Evolutionary conservation across 441 rosid species (phyloP).

Genomic region (Euphorbia corollata): DNA sequence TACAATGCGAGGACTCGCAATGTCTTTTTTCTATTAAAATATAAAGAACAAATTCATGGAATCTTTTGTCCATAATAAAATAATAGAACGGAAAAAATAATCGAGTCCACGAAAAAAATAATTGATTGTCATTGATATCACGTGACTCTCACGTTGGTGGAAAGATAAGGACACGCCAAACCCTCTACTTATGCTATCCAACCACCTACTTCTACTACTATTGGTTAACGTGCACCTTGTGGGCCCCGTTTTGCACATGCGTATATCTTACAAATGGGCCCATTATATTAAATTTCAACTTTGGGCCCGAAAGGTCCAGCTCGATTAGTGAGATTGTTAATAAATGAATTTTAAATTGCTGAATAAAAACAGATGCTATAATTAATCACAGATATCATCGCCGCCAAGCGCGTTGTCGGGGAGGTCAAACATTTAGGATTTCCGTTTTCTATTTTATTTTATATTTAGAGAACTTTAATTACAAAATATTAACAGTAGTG

Average conservation of each 20-base stretch:
- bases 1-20: no score
- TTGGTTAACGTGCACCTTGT: conserved; percentile 12
- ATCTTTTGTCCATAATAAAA: background rate
- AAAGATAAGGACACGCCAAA: conserved; percentile 5
- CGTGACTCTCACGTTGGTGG: conserved; percentile 20
- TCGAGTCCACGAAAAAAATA: background rate
- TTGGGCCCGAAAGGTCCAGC: background rate
- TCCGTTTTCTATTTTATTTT: background rate
- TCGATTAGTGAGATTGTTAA: background rate
- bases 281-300: background rate
- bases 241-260: conserved; percentile 17
- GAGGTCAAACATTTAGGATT: conserved; percentile 16
- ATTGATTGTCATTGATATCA: conserved; percentile 2
- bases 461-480: background rate
- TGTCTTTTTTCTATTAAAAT: no score
- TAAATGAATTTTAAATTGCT: background rate
- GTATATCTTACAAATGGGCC: background rate
- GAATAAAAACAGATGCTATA: background rate
- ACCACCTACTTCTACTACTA: background rate
- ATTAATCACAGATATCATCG: conserved; percentile 21
- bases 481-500: background rate
- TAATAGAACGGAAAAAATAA: no score
- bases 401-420: conserved; percentile 35
- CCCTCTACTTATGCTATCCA: background rate
- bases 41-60: no score